Evolutionary conservation across 768 basidiomycete species (phyloP), one percentile per base, ranked within the genome.

Genomic region (Leccinum disarticulatum): DNA sequence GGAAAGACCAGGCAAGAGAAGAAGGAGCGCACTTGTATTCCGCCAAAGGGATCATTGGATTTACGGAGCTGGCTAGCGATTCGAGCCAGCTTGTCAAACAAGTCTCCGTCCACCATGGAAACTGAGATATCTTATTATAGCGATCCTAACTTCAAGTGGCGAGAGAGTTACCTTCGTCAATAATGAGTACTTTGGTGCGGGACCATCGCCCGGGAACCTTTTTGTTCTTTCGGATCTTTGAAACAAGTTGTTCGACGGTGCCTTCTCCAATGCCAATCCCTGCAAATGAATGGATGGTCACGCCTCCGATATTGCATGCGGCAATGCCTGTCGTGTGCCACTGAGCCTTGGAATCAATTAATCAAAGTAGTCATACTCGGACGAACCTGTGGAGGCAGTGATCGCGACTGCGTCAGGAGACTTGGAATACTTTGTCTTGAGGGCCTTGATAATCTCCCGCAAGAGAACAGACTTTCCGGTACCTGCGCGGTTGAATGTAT

Each of bases 391-490:
- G 4, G 94, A 94, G 9, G 97, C 97, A 3, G 96, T 98, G 59
- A 99, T 85, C 11, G 94, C 95, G 22, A 98, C 84, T 0, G 88
- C 88, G 70, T 95, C 93, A 0, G 77, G 73, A 1, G 77, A 70
- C 56, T 77, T 87, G 11, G 61, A 58, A 68, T 82, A 74, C 63
- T 79, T 85, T 67, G 79, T 84, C 50, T 79, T 82, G 54, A 99
- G 77, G 1, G 80, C 75, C 65, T 83, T 83, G 71, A 98, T 97
- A 52, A 98, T 95, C 73, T 95, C 93, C 15, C 95, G 84, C 17
- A 98, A 80, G 3, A 98, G 82, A 27, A 98, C 93, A 3, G 95
- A 98, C 75, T 98, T 98, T 51, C 96, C 96, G 13, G 96, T 97
- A 62, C 96, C 96, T 97, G 53, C 1, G 51, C 7, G 31, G 8